phyloP scores from a whole-genome alignment of 2,329 filamentous ascomycete species.

The Raffaelea arxii region DNA sequence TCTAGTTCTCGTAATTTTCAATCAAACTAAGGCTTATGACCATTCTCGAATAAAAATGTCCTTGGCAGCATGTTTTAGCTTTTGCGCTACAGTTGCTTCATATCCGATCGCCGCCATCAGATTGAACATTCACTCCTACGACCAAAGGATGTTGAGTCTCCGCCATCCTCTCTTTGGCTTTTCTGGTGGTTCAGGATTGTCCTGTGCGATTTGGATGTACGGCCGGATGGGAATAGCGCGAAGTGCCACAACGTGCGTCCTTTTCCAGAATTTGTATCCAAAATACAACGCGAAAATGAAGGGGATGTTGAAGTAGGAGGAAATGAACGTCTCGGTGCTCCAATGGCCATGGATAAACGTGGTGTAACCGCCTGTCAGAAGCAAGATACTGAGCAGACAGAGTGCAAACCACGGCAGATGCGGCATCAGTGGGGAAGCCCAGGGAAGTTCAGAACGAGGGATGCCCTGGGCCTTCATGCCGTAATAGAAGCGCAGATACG shows the following conservation, averaged over 20 bases:
- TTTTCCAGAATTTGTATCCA: constrained; percentile 14
- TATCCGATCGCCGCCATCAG: too few relatives aligned
- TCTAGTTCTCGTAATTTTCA: too few relatives aligned
- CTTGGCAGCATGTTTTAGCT: too few relatives aligned
- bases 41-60: too few relatives aligned
- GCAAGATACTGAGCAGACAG: constrained; percentile 25
- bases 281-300: constrained; percentile 13
- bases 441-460: constrained; percentile 49
- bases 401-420: constrained; percentile 57
- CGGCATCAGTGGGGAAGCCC: constrained; percentile 55
- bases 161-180: neutral
- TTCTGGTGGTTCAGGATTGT: constrained; percentile 5
- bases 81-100: too few relatives aligned
- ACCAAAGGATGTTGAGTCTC: constrained; percentile 7
- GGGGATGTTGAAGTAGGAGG: constrained; percentile 28
- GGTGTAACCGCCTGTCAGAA: constrained; percentile 19
- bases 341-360: constrained; percentile 24
- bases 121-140: too few relatives aligned
- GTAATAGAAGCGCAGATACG: constrained; percentile 59
- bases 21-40: too few relatives aligned
- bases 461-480: constrained; percentile 56
- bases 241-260: constrained; percentile 6
- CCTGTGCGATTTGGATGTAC: constrained; percentile 1
- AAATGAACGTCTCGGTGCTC: constrained; percentile 17
- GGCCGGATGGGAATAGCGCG: constrained; percentile 10